Base-by-base conservation (phyloP, 768 basidiomycete species). In the Serendipita sp. region DNA sequence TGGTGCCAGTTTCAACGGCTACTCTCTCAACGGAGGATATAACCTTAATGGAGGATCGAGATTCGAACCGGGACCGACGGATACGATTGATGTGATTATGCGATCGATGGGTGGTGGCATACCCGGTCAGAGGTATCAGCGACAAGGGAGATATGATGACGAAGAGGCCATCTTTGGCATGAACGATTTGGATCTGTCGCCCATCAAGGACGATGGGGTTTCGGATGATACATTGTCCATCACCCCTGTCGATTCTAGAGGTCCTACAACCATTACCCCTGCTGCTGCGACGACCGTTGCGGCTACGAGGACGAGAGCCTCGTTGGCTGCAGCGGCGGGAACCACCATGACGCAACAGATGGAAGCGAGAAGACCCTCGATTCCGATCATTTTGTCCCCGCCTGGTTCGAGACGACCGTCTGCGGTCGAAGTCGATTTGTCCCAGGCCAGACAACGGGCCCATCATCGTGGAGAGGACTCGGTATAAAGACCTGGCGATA, bases 61-160 rank as follows among this genome's bases (percentile, higher is more conserved):
- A n/a, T 50, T 50, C n/a, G 55, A 60, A 34, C 55, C 55, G 27
- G 33, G 33, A 4, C 55, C 18, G 36, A 60, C 55, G 29, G 55
- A 60, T 37, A 60, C 55, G 33, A 60, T 60, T 37, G 55, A 60
- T 34, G 55, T 60, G 27, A 60, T 60, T 29, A n/a, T 60, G 29
- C 55, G 55, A 10, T 16, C 16, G 29, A 27, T 60, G 27, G 4
- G 4, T 10, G n/a, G n/a, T 3, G 55, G 55, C 0, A 23, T 34
- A 0, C 55, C 29, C 0, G 36, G 36, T 1, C 55, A 60, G 34
- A 10, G 55, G 8, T 60, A 60, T 40, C 48, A 31, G 6, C 27
- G 34, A 1, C 18, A 10, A n/a, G 27, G 36, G 1, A 23, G 23
- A 23, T 23, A 23, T 23, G 23, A 60, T 60, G 55, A 60, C 0